Conservation (phyloP, 495 filamentous ascomycete species). For the Daldinia bambusicola region DNA sequence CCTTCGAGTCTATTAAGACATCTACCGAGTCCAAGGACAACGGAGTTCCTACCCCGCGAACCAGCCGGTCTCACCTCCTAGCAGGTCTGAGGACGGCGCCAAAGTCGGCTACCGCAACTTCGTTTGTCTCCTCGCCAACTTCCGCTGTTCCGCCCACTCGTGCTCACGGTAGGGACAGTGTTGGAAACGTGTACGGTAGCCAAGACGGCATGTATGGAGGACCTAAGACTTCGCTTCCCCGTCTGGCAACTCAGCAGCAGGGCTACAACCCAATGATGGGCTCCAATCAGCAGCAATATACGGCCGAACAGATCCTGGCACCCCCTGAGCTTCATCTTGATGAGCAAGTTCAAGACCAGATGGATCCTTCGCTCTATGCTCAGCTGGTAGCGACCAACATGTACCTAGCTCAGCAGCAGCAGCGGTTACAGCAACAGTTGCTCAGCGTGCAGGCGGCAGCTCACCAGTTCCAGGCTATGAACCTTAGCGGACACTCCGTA, state of each 20-base stretch:
- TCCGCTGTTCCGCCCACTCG: conserved; percentile 59
- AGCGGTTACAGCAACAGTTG: conserved; percentile 75
- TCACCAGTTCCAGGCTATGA: conserved; percentile 83
- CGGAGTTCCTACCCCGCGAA: conserved; percentile 80
- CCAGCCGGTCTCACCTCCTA: conserved; percentile 92
- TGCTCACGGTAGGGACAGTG: conserved; percentile 56
- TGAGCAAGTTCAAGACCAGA: conserved; percentile 70
- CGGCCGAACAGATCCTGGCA: conserved; percentile 83
- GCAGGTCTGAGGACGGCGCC: conserved; percentile 93
- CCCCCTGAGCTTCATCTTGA: conserved; percentile 80
- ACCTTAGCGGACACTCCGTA: conserved; percentile 60
- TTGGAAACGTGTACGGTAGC: conserved; percentile 59
- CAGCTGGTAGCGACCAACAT: conserved; percentile 86
- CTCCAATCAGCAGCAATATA: conserved; percentile 58
- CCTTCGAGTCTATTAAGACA: conserved; percentile 69
- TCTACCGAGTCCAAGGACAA: conserved; percentile 60
- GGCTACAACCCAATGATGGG: conserved; percentile 45
- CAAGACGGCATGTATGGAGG: conserved; percentile 56
- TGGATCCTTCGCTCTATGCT: conserved; percentile 84
- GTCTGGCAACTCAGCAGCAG: conserved; percentile 53
- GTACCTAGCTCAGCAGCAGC: conserved; percentile 87
- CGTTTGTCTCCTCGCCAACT: conserved; percentile 67
- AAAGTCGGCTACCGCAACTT: conserved; percentile 76
- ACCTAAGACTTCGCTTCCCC: conserved; percentile 64
- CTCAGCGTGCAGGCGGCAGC: conserved; percentile 67